Base-by-base conservation (phyloP, 805 yeast genomes). In the Candida alai region DNA sequence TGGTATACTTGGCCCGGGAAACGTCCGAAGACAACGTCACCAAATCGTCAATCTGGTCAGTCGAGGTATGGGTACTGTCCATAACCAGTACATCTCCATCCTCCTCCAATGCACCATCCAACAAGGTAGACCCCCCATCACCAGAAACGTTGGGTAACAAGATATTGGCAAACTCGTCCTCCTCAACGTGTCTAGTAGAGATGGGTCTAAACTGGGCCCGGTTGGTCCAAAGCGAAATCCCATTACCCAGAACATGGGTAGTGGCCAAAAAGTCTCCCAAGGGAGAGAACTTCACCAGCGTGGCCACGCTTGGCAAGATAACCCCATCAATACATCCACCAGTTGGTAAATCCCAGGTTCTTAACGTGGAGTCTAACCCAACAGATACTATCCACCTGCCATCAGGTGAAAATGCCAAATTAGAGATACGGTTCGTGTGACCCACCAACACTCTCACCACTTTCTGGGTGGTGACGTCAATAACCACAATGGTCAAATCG, bases 331-430 rank as follows among this genome's bases (percentile, higher is more conserved):
- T 87, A 58, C 97, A 90, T 1, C 89, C 86, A 31, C 98, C 97
- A 1, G 96, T 84, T 26, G 97, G 97, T 40, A 93, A 73, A 57
- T 93, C 97, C 97, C 97, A 93, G 1, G 96, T 87, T 51, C 98
- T 76, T 31, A 93, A 68, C 0, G 97, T 88, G 2, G 85, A 72
- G 54, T 93, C 99, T 40, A 88, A 66, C 1, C 88, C 73, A 1
- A 85, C 79, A 16, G 93, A 78, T 6, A 93, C 79, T 22, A 93
- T 64, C 97, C 97, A 93, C 56, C 97, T 78, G 22, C 97, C 97
- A 56, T 89, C 90, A 4, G 96, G 94, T 3, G 95, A 80, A 52
- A 93, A 90, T 55, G 86, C 97, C 55, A 90, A 58, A 1, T 85
- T 73, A 0, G 97, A 88, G 44, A 93, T 79, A 50, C 96, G 73